phyloP scores from a whole-genome alignment of 2,329 filamentous ascomycete genomes.

The Claviceps spartinae region DNA sequence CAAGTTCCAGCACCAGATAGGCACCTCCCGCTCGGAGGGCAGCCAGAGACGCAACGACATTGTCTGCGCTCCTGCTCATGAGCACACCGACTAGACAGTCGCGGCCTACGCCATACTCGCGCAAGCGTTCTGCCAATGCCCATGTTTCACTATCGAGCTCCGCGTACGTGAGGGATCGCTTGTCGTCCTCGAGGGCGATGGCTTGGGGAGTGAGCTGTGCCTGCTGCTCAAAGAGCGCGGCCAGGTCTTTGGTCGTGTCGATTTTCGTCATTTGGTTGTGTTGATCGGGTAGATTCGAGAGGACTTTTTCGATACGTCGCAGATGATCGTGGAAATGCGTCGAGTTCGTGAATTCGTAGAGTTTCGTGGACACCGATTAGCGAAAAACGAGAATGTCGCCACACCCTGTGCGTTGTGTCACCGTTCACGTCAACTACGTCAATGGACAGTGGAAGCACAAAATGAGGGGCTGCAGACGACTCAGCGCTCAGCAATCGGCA shows the following conservation, averaged over 20 bases:
- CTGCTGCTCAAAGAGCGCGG: constrained; percentile 57
- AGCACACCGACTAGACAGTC: constrained; percentile 65
- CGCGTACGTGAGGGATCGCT: constrained; percentile 53
- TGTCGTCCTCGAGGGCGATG: constrained; percentile 59
- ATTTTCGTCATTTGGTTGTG: constrained; percentile 43
- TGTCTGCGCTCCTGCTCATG: constrained; percentile 61
- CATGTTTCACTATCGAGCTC: constrained; percentile 57
- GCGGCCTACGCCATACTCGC: constrained; percentile 53
- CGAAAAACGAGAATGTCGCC: too few relatives aligned
- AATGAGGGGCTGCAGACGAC: too few relatives aligned
- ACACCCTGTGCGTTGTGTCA: too few relatives aligned
- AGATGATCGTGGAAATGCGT: too few relatives aligned
- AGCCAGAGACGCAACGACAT: constrained; percentile 66
- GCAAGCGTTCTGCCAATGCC: constrained; percentile 50
- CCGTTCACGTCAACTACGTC: not conserved
- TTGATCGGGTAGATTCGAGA: too few relatives aligned
- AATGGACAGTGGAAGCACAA: not conserved
- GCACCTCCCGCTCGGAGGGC: constrained; percentile 67
- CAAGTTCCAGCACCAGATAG: constrained; percentile 67
- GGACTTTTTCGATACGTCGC: too few relatives aligned
- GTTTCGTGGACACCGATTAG: too few relatives aligned
- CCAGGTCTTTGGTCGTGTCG: constrained; percentile 58
- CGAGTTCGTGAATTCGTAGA: too few relatives aligned
- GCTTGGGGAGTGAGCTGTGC: constrained; percentile 54
- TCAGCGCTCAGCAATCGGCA: too few relatives aligned